These are phyloP conservation scores for Tuber borchii DNA, from an alignment of 495 filamentous ascomycete species.

Conservation along the genomic window DNA sequence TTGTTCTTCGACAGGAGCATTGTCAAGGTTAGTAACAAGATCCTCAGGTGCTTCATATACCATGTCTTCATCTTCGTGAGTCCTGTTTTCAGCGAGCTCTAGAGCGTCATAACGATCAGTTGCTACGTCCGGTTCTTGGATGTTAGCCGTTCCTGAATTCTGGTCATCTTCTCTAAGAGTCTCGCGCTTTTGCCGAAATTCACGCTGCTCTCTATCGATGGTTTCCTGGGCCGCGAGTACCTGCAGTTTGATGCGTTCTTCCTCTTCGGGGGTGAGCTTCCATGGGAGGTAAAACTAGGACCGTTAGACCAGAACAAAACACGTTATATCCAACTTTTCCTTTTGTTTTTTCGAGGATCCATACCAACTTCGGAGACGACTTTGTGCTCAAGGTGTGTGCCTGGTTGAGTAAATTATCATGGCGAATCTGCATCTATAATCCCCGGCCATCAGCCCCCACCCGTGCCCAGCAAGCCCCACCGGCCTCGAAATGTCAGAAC, in stretches of 20 bases:
- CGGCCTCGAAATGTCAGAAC: neutral
- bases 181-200: slow-evolving; percentile 43
- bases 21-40: slow-evolving; percentile 36
- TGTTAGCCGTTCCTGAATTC: slow-evolving; percentile 42
- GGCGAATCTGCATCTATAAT: slow-evolving; percentile 68
- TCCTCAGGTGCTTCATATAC: slow-evolving; percentile 20
- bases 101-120: slow-evolving; percentile 47
- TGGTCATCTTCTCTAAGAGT: slow-evolving; percentile 32
- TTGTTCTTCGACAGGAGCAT: slow-evolving; percentile 26
- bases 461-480: neutral
- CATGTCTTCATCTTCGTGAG: slow-evolving; percentile 38
- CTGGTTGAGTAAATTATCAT: slow-evolving; percentile 62
- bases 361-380: slow-evolving; percentile 69
- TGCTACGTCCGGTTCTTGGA: slow-evolving; percentile 48
- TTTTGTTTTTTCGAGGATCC: slow-evolving; percentile 38
- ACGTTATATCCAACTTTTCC: slow-evolving; percentile 14
- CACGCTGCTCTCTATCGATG: slow-evolving; percentile 50
- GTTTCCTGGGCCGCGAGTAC: slow-evolving; percentile 52
- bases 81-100: slow-evolving; percentile 47
- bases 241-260: slow-evolving; percentile 56
- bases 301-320: slow-evolving; percentile 28
- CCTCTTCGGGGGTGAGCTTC: slow-evolving; percentile 60
- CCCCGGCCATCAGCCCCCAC: slow-evolving; percentile 35
- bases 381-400: slow-evolving; percentile 71
- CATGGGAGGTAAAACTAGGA: slow-evolving; percentile 82